These are phyloP conservation scores for Trichoderma asperelloides DNA, from an alignment of 495 filamentous ascomycete species.

Conservation along the genomic window DNA sequence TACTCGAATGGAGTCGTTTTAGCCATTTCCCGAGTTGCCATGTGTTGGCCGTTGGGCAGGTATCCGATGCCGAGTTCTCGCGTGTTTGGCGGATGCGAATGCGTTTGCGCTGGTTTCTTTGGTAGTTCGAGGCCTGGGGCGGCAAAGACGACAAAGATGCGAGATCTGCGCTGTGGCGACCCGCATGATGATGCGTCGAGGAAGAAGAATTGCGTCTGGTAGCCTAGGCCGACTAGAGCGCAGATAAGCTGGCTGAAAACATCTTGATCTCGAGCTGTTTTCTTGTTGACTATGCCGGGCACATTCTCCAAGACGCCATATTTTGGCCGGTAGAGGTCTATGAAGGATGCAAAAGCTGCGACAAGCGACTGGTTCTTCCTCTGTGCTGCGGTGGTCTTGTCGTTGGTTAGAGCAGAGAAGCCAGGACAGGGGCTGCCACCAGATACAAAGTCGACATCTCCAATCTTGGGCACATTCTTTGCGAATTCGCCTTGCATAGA, in stretches of 20 bases:
- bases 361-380: conserved; percentile 61
- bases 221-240: conserved; percentile 61
- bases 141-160: conserved; percentile 58
- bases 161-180: conserved; percentile 48
- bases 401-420: conserved; percentile 51
- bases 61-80: conserved; percentile 38
- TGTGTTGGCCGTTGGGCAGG: conserved; percentile 50
- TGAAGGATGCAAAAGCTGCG: conserved; percentile 60
- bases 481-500: conserved; percentile 43
- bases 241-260: conserved; percentile 60
- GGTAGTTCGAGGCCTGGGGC: conserved; percentile 51
- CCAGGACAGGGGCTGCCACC: conserved; percentile 69
- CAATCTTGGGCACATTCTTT: conserved; percentile 40
- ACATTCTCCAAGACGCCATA: conserved; percentile 73
- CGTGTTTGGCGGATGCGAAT: conserved; percentile 41
- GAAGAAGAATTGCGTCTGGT: conserved; percentile 54
- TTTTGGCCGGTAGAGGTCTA: conserved; percentile 64
- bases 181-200: conserved; percentile 63
- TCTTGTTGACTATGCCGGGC: conserved; percentile 41
- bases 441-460: conserved; percentile 58
- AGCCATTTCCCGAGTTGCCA: conserved; percentile 39
- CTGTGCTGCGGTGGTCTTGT: conserved; percentile 35
- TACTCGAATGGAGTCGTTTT: conserved; percentile 47
- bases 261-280: conserved; percentile 37
- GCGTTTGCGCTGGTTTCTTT: conserved; percentile 46